A percentile compares a stretch with the other conserved stretches of the same genome.
These are phyloP conservation scores for Houttuynia cordata DNA, from an alignment of 164 flowering plant species.

Conservation along the genomic window DNA sequence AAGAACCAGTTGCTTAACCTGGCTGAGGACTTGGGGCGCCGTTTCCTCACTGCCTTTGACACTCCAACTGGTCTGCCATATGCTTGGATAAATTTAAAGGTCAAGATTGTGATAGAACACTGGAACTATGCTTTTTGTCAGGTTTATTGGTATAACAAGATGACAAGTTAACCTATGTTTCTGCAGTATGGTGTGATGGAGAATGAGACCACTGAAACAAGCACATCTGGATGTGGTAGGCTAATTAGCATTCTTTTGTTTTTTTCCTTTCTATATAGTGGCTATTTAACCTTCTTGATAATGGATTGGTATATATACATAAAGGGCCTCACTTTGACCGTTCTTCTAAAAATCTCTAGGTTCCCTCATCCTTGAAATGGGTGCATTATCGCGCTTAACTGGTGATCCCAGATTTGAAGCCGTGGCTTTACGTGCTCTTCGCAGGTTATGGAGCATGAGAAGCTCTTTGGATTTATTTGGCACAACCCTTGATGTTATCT, in stretches of 20 bases:
- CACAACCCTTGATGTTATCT: slow-evolving; percentile 79
- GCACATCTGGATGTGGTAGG: slow-evolving; percentile 97
- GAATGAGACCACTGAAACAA: slow-evolving; percentile 92
- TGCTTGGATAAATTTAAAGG: slow-evolving; percentile 99
- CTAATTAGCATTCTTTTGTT: neutral
- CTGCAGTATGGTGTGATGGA: slow-evolving; percentile 93
- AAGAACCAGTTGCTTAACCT: slow-evolving; percentile 62
- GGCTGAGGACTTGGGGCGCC: slow-evolving; percentile 82
- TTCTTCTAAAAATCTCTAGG: slow-evolving; percentile 27
- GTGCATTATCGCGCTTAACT: slow-evolving; percentile 78
- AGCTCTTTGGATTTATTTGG: slow-evolving; percentile 89
- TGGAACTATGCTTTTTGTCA: neutral
- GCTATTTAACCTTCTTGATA: too few species aligned
- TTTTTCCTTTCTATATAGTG: too few species aligned
- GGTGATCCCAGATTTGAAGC: slow-evolving; percentile 78
- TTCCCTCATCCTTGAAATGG: slow-evolving; percentile 99
- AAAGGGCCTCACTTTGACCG: neutral
- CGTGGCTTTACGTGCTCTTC: slow-evolving; percentile 89
- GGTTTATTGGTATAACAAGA: neutral
- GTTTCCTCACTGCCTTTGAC: slow-evolving; percentile 76
- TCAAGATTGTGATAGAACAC: neutral
- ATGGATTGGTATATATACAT: too few species aligned
- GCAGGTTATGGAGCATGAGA: slow-evolving; percentile 92
- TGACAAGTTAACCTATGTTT: neutral
- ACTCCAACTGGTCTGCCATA: slow-evolving; percentile 96